These are phyloP conservation scores for Pittosporum tobira DNA, from an alignment of 129 eudicot genomes.

Conservation along the genomic window DNA sequence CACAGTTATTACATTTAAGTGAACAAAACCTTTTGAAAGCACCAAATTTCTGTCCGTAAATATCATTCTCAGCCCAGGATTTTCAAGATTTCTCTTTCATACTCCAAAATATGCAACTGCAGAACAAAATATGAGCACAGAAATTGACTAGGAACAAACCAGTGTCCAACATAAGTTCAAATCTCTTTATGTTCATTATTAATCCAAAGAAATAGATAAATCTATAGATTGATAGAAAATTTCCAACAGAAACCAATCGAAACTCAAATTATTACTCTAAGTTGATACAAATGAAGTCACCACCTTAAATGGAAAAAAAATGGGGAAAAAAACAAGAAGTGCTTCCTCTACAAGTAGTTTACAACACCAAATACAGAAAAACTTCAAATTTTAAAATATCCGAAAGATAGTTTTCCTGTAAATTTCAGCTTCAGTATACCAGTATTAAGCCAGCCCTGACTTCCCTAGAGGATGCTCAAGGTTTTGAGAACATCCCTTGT, in stretches of 20 bases:
- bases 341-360: constrained; percentile 56
- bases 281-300: constrained; percentile 17
- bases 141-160: background rate
- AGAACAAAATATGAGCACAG: background rate
- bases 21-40: too few relatives aligned
- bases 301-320: constrained; percentile 13
- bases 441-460: too few relatives aligned
- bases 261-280: constrained; percentile 21
- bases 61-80: too few relatives aligned
- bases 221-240: background rate
- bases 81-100: too few relatives aligned
- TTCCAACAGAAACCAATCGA: constrained; percentile 9
- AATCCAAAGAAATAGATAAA: constrained; percentile 16
- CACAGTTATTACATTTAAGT: too few relatives aligned
- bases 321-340: constrained; percentile 20
- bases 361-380: constrained; percentile 36
- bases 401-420: constrained; percentile 9
- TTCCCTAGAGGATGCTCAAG: constrained; percentile 18
- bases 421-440: constrained; percentile 21
- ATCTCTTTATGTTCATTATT: background rate
- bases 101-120: background rate
- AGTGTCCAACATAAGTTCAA: background rate
- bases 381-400: too few relatives aligned
- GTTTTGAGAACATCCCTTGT: constrained; percentile 88
- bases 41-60: too few relatives aligned